These are phyloP conservation scores for Ustilago trichophora DNA, from an alignment of 1,284 basidiomycete species.

Conservation along the genomic window DNA sequence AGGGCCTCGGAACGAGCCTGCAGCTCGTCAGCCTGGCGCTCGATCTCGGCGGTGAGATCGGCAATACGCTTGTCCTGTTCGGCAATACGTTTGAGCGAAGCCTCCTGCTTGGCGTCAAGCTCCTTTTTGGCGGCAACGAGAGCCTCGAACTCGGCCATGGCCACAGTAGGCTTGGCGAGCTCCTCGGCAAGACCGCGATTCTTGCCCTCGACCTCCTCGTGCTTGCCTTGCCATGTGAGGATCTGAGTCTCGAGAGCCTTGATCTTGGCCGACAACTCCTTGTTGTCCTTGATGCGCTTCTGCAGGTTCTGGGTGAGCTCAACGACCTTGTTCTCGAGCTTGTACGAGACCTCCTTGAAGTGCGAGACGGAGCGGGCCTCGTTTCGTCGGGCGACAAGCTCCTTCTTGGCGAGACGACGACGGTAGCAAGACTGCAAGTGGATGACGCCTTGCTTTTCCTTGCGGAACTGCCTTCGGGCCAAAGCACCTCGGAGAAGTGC, in stretches of 20 bases:
- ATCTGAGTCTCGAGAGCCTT: constrained; percentile 84
- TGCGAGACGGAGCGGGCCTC: constrained; percentile 97
- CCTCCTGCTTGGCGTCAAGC: constrained; percentile 82
- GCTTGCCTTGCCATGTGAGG: constrained; percentile 81
- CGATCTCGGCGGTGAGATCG: constrained; percentile 76
- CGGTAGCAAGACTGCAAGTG: constrained; percentile 92
- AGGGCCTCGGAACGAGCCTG: constrained; percentile 73
- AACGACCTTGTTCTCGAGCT: constrained; percentile 98
- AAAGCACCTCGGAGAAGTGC: constrained; percentile 84
- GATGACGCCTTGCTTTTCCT: constrained; percentile 79
- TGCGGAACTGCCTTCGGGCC: constrained; percentile 73
- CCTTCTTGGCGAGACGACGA: constrained; percentile 83
- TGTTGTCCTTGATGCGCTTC: constrained; percentile 89
- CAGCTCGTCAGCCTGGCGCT: constrained; percentile 77
- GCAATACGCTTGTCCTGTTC: constrained; percentile 87
- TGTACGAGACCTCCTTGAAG: constrained; percentile 99
- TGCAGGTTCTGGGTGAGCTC: constrained; percentile 97
- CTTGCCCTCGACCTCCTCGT: constrained; percentile 85
- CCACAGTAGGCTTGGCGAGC: constrained; percentile 78
- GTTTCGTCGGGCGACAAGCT: constrained; percentile 81
- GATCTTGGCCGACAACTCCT: constrained; percentile 80
- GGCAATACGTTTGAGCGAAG: constrained; percentile 76
- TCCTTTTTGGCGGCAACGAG: constrained; percentile 80
- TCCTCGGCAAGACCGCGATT: constrained; percentile 80
- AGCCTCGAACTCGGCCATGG: constrained; percentile 79